Percentiles rank a stretch among this genome's conserved stretches.
Evolutionary conservation across 495 filamentous ascomycete species (phyloP).

Genomic region (Hypoxylon perforatum): DNA sequence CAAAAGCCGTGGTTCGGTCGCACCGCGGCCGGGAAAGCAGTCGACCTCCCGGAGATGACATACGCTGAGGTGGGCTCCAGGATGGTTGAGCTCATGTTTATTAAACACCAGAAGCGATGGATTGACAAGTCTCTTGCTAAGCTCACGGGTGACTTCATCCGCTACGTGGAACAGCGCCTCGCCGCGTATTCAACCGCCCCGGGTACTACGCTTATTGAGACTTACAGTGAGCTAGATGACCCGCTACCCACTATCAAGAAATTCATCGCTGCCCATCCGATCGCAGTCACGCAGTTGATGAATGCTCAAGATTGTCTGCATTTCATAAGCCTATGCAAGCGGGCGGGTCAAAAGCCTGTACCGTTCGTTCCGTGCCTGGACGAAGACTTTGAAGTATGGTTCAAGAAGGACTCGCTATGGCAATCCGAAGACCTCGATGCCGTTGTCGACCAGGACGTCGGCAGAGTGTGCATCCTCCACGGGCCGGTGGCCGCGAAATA

Average conservation of each 20-base stretch:
- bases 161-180: slow-evolving; percentile 85
- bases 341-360: slow-evolving; percentile 85
- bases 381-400: slow-evolving; percentile 89
- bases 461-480: slow-evolving; percentile 84
- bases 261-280: slow-evolving; percentile 74
- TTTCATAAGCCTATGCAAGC: slow-evolving; percentile 82
- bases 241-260: slow-evolving; percentile 74
- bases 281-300: slow-evolving; percentile 77
- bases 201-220: slow-evolving; percentile 71
- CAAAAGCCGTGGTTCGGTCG: slow-evolving; percentile 92
- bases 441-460: slow-evolving; percentile 85
- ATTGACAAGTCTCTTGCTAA: slow-evolving; percentile 78
- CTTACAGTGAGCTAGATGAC: slow-evolving; percentile 75
- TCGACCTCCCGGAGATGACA: slow-evolving; percentile 90
- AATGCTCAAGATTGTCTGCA: slow-evolving; percentile 87
- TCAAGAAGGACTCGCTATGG: slow-evolving; percentile 95
- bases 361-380: slow-evolving; percentile 86
- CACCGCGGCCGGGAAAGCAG: slow-evolving; percentile 74
- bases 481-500: slow-evolving; percentile 85
- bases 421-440: slow-evolving; percentile 89
- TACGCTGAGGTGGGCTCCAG: slow-evolving; percentile 82
- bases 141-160: slow-evolving; percentile 85
- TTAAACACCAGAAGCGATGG: slow-evolving; percentile 84
- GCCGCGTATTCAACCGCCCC: slow-evolving; percentile 51
- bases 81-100: slow-evolving; percentile 89